Conservation (phyloP, 2,329 filamentous ascomycete species). For the Fusarium setosum region DNA sequence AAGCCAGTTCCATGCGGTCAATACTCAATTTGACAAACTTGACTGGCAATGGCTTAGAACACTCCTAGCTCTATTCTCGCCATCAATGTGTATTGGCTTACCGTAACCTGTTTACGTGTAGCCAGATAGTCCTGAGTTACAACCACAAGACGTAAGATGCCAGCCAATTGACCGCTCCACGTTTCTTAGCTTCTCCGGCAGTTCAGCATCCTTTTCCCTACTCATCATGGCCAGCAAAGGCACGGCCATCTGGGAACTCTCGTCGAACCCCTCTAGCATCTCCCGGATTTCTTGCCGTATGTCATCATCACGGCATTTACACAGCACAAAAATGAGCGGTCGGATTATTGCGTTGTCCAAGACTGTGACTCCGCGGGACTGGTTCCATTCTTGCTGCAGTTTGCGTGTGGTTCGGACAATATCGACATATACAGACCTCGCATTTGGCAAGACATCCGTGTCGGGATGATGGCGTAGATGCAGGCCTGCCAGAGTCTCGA, state of each 20-base stretch:
- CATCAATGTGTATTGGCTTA: too few relatives aligned
- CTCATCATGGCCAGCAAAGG: slow-evolving; percentile 31
- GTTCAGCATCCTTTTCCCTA: slow-evolving; percentile 7
- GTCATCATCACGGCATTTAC: slow-evolving; percentile 27
- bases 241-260: slow-evolving; percentile 21
- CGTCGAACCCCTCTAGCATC: slow-evolving; percentile 11
- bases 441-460: slow-evolving; percentile 27
- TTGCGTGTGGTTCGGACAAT: slow-evolving; percentile 24
- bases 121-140: background rate
- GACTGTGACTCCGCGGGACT: background rate
- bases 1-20: too few relatives aligned
- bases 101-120: too few relatives aligned
- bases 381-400: slow-evolving; percentile 10
- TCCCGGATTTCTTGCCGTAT: slow-evolving; percentile 20
- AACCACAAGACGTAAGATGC: slow-evolving; percentile 27
- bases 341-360: slow-evolving; percentile 36
- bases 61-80: too few relatives aligned
- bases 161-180: slow-evolving; percentile 35
- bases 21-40: too few relatives aligned
- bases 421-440: slow-evolving; percentile 29
- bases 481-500: slow-evolving; percentile 27
- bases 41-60: too few relatives aligned
- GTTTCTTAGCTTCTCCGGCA: slow-evolving; percentile 30
- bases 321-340: slow-evolving; percentile 32
- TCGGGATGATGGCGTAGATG: slow-evolving; percentile 14